Evolutionary conservation across 306 rosid species (phyloP), one percentile per base, ranked within the genome.

Genomic region (Dicorynia guianensis): DNA sequence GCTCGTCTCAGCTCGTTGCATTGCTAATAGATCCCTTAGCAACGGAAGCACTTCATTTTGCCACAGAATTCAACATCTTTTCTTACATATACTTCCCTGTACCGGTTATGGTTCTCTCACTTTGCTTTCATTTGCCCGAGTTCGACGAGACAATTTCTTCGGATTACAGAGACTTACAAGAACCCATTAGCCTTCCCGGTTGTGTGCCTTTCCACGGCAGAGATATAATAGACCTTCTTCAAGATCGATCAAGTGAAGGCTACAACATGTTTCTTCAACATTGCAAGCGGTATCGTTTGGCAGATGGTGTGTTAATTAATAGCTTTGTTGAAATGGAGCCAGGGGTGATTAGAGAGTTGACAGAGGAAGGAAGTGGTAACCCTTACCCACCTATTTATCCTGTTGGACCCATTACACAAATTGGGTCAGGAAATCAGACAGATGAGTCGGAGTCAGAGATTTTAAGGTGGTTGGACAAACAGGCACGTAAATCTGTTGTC

Each of bases 331-430:
- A 70, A 9, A 19, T 84, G 56, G 85, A 84, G 35, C 78, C 8
- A 67, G 55, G 5, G 3, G 60, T 80, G 8, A 35, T 80, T n/a
- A 69, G 17, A n/a, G 67, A 46, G 17, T 76, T 72, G 70, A 38
- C 67, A 14, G 75, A 62, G 36, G 47, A 17, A n/a, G 49, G 4
- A 3, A 20, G 7, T 13, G 43, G 54, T 40, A 25, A 36, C 39
- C 80, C 80, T 14, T 25, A 25, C 30, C 30, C 30, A 25, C 12
- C 34, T 4, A 60, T 84, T 9, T 80, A 76, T 36, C 75, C 87
- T 48, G 48, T 86, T 6, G 90, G 90, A 53, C 90, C 90, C 33
- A 38, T 86, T 40, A 52, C 67, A 5, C 84, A 78, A 47, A 74
- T 62, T 15, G 76, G 8, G 39, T 38, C 73, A 52, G 40, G 53